Percentiles rank a stretch among this genome's conserved stretches.
Evolutionary conservation across 2,329 filamentous ascomycete species (phyloP).

Genomic region (Xylariomycetidae sp.): DNA sequence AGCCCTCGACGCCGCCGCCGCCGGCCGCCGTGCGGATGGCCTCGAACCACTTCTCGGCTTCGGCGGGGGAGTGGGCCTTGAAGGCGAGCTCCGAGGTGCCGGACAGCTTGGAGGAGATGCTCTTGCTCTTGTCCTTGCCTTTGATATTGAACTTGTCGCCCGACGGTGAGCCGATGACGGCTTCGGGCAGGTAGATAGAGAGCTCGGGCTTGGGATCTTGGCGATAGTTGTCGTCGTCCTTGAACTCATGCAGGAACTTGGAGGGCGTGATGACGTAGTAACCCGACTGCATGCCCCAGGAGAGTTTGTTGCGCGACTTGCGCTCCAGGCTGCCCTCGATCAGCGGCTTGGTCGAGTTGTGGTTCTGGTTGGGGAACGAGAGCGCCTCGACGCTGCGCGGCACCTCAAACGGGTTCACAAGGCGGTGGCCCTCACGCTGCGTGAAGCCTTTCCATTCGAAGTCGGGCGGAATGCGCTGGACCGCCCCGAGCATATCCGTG

Average conservation of each 20-base stretch:
- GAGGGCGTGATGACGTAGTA: conserved; percentile 90
- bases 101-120: conserved; percentile 72
- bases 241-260: conserved; percentile 92
- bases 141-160: conserved; percentile 90
- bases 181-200: conserved; percentile 88
- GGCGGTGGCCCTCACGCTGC: conserved; percentile 59
- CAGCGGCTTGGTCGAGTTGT: conserved; percentile 70
- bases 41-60: conserved; percentile 81
- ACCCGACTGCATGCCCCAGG: conserved; percentile 66
- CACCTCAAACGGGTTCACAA: conserved; percentile 72
- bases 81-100: conserved; percentile 76
- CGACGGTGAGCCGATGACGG: conserved; percentile 62
- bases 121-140: conserved; percentile 84
- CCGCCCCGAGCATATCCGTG: conserved; percentile 70
- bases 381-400: conserved; percentile 69
- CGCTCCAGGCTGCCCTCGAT: conserved; percentile 86
- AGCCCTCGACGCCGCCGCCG: no score
- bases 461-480: conserved; percentile 72
- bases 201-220: conserved; percentile 77
- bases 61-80: conserved; percentile 75
- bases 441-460: conserved; percentile 91
- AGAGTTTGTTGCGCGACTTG: conserved; percentile 81
- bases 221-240: conserved; percentile 71
- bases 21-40: conserved; percentile 60
- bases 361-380: conserved; percentile 82